phyloP scores from a whole-genome alignment of 2,329 filamentous ascomycete species.

The Neonectria punicea region DNA sequence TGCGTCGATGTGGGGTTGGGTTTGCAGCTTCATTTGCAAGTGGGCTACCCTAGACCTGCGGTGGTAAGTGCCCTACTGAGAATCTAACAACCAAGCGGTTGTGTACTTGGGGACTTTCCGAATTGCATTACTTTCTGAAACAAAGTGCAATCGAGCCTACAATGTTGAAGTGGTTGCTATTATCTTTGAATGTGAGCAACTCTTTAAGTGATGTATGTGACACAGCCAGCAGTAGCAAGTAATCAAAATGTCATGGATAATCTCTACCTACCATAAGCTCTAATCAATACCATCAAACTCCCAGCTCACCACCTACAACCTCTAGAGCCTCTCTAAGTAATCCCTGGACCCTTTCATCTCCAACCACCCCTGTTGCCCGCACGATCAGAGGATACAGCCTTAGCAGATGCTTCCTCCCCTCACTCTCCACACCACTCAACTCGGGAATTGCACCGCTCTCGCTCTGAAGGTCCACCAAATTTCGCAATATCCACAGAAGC shows the following conservation, averaged over 20 bases:
- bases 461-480: conserved; percentile 74
- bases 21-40: background rate
- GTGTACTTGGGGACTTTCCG: background rate
- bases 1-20: conserved; percentile 30
- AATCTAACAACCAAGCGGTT: background rate
- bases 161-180: no score
- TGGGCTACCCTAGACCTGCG: conserved; percentile 19
- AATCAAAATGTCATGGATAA: background rate
- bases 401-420: conserved; percentile 78
- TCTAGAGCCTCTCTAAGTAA: conserved; percentile 70
- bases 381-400: conserved; percentile 83
- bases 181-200: background rate
- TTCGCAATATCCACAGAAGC: conserved; percentile 75
- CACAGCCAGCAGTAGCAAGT: conserved; percentile 3
- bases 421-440: conserved; percentile 60
- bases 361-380: conserved; percentile 65
- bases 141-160: no score
- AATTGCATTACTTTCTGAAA: no score
- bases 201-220: background rate
- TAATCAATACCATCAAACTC: conserved; percentile 28
- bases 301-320: conserved; percentile 66
- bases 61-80: no score
- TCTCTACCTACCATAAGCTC: conserved; percentile 2
- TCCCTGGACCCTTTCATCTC: conserved; percentile 69
- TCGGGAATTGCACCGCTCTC: conserved; percentile 76